Evolutionary conservation across 768 basidiomycete genomes (phyloP).

Genomic region (Mycena crocata): DNA sequence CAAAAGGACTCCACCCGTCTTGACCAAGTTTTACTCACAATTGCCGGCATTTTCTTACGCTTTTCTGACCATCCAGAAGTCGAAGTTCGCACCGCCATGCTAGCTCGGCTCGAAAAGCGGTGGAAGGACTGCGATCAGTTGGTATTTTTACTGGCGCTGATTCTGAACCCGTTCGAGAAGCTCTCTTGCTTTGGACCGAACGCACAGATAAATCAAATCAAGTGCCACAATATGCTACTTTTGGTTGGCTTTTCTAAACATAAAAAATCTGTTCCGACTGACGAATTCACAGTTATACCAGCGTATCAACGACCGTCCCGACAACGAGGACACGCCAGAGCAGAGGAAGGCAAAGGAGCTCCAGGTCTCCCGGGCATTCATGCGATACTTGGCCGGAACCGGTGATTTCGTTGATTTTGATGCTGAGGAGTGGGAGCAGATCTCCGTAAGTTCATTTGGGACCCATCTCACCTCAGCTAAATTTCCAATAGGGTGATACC

Average conservation of each 20-base stretch:
- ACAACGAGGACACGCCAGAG: background rate
- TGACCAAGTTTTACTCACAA: conserved; percentile 42
- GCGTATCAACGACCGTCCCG: conserved; percentile 12
- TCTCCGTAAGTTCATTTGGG: background rate
- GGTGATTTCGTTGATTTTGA: conserved; percentile 19
- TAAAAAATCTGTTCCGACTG: background rate
- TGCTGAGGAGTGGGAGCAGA: background rate
- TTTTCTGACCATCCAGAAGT: conserved; percentile 40
- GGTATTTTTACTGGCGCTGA: conserved; percentile 41
- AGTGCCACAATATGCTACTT: conserved; percentile 34
- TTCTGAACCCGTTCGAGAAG: conserved; percentile 44
- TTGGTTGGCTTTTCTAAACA: conserved; percentile 25
- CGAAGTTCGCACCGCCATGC: conserved; percentile 36
- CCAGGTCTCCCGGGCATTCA: conserved; percentile 12
- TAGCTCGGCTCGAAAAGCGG: conserved; percentile 40
- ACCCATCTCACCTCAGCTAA: background rate
- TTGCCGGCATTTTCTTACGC: conserved; percentile 43
- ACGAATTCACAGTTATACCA: conserved; percentile 16
- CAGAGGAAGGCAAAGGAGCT: conserved; percentile 1
- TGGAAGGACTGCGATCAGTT: conserved; percentile 46
- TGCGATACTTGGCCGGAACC: conserved; percentile 20
- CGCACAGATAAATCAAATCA: conserved; percentile 39
- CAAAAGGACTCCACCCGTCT: too few relatives aligned
- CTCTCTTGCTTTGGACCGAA: conserved; percentile 42
- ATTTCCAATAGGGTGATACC: background rate